A percentile compares a stretch with the other conserved stretches of the same genome.
phyloP scores from a whole-genome alignment of 805 yeast genomes.

The Wickerhamiella hasegawae region DNA sequence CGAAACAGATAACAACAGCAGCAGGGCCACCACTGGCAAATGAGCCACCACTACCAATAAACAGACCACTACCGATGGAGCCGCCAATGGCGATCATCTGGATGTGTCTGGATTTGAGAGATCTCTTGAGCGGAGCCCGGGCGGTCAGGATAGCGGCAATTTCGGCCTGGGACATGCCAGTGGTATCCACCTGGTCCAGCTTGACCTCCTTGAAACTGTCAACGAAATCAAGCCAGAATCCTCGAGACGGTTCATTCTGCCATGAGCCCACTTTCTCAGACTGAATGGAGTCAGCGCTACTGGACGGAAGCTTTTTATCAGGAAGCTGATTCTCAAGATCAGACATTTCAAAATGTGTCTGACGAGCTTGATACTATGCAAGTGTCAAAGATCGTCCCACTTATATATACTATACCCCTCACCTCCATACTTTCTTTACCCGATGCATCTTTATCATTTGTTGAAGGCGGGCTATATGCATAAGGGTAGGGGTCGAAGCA shows the following conservation, averaged over 20 bases:
- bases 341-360: no score
- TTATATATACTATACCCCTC: no score
- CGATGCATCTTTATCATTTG: no score
- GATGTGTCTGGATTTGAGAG: constrained; percentile 24
- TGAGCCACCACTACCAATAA: constrained; percentile 31
- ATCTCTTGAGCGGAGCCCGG: constrained; percentile 20
- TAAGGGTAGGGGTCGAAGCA: no score
- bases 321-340: not conserved
- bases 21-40: constrained; percentile 33
- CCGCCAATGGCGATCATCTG: constrained; percentile 61
- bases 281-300: no score
- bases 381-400: no score
- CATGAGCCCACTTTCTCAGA: not conserved
- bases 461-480: no score
- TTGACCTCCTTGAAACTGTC: constrained; percentile 14
- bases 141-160: constrained; percentile 8
- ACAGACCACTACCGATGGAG: constrained; percentile 57
- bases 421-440: no score
- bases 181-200: constrained; percentile 8
- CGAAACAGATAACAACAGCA: constrained; percentile 31
- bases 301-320: not conserved
- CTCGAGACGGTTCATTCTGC: no score
- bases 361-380: no score
- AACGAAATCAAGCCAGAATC: constrained; percentile 1
- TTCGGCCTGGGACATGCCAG: constrained; percentile 21